A percentile compares a stretch with the other conserved stretches of the same genome.
phyloP scores from a whole-genome alignment of 2,329 filamentous ascomycete genomes.

The Zymoseptoria brevis region DNA sequence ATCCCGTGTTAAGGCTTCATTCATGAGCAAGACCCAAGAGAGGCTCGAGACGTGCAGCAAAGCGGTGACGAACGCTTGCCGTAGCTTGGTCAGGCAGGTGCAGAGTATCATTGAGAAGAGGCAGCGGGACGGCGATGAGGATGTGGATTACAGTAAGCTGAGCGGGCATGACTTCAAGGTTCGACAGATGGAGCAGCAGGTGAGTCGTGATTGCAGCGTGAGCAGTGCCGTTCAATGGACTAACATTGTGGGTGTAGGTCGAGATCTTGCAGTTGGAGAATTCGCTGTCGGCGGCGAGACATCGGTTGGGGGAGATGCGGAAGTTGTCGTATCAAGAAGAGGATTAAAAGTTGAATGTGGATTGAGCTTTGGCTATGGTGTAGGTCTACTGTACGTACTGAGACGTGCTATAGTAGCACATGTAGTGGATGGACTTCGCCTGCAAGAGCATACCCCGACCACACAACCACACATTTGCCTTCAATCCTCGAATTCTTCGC shows the following conservation, averaged over 20 bases:
- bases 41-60: slow-evolving; percentile 83
- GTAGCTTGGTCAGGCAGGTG: slow-evolving; percentile 81
- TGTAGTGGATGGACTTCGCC: not conserved
- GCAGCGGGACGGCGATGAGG: slow-evolving; percentile 66
- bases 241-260: slow-evolving; percentile 51
- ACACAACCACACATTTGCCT: not conserved
- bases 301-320: slow-evolving; percentile 89
- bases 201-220: slow-evolving; percentile 39
- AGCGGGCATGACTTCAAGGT: slow-evolving; percentile 97
- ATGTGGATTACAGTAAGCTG: slow-evolving; percentile 79
- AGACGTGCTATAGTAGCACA: not conserved
- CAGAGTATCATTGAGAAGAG: slow-evolving; percentile 89
- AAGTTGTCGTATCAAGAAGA: slow-evolving; percentile 92
- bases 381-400: not conserved
- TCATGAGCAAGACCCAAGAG: slow-evolving; percentile 97
- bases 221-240: not conserved
- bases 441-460: not conserved
- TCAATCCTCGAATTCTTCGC: not conserved
- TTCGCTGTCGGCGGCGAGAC: slow-evolving; percentile 65
- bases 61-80: slow-evolving; percentile 82
- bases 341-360: slow-evolving; percentile 16
- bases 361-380: not conserved
- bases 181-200: slow-evolving; percentile 98
- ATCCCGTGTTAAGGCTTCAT: slow-evolving; percentile 90
- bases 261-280: slow-evolving; percentile 97